Conservation (phyloP, 768 basidiomycete species). For the Strobilomyces echinocephalus region DNA sequence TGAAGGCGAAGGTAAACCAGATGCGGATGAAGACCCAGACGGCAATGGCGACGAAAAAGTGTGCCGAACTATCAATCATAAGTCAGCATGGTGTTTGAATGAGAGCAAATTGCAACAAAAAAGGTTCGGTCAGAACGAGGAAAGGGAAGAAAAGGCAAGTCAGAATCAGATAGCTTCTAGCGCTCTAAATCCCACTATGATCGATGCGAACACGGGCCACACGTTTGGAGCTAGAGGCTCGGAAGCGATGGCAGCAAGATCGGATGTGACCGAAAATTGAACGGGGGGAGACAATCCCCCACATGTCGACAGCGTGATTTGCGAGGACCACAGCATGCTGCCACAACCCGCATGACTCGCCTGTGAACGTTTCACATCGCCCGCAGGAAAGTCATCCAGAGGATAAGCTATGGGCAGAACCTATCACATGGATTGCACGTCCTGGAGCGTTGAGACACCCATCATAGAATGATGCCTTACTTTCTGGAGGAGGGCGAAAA, state of each 20-base stretch:
- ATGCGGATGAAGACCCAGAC: neutral
- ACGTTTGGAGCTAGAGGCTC: slow-evolving; percentile 10
- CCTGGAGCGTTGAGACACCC: neutral
- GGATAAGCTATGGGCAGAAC: no score
- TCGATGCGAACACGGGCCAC: neutral
- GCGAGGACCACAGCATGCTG: no score
- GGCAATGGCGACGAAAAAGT: neutral
- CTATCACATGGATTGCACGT: neutral
- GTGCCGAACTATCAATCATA: slow-evolving; percentile 8
- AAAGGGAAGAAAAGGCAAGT: neutral
- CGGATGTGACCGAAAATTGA: neutral
- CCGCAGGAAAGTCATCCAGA: no score
- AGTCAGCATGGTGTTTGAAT: neutral
- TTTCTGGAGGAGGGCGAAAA: neutral
- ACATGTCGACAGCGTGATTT: no score
- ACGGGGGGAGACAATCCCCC: neutral
- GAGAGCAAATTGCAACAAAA: neutral
- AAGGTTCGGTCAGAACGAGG: neutral
- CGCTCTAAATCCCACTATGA: neutral
- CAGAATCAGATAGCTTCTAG: neutral
- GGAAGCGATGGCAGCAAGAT: neutral
- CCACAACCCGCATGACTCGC: no score
- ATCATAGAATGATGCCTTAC: neutral
- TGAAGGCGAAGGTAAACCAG: neutral
- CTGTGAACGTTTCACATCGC: no score